These are phyloP conservation scores for Crataegus laevigata DNA, from an alignment of 306 rosid genomes.

Conservation along the genomic window DNA sequence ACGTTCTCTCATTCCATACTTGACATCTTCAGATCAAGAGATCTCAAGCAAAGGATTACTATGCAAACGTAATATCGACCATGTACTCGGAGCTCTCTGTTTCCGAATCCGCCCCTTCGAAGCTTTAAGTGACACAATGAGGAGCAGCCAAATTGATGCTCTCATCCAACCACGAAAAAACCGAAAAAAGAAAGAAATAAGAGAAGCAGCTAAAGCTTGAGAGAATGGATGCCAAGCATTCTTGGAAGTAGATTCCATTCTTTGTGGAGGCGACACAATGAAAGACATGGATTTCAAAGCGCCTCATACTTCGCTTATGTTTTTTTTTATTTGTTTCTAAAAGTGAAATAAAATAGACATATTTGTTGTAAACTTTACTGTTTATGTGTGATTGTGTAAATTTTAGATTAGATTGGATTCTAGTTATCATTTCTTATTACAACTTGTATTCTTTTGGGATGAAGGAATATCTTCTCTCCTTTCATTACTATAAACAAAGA, in stretches of 20 bases:
- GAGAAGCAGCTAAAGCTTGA: not conserved
- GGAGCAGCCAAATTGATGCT: not conserved
- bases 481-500: too few species aligned
- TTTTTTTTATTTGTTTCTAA: not conserved
- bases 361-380: too few species aligned
- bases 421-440: too few species aligned
- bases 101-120: conserved; percentile 42
- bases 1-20: conserved; percentile 1
- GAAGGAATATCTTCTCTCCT: too few species aligned
- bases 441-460: too few species aligned
- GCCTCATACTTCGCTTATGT: not conserved
- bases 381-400: too few species aligned
- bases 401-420: too few species aligned
- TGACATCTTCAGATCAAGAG: conserved; percentile 62
- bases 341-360: not conserved
- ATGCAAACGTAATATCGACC: conserved; percentile 49
- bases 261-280: not conserved
- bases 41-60: conserved; percentile 84
- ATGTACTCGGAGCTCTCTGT: conserved; percentile 72
- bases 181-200: not conserved
- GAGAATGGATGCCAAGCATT: not conserved
- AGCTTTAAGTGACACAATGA: conserved; percentile 5
- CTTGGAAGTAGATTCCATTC: not conserved
- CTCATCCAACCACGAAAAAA: not conserved
- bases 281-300: not conserved